phyloP scores from a whole-genome alignment of 2,329 filamentous ascomycete species.

The Hypoxylon sp. region DNA sequence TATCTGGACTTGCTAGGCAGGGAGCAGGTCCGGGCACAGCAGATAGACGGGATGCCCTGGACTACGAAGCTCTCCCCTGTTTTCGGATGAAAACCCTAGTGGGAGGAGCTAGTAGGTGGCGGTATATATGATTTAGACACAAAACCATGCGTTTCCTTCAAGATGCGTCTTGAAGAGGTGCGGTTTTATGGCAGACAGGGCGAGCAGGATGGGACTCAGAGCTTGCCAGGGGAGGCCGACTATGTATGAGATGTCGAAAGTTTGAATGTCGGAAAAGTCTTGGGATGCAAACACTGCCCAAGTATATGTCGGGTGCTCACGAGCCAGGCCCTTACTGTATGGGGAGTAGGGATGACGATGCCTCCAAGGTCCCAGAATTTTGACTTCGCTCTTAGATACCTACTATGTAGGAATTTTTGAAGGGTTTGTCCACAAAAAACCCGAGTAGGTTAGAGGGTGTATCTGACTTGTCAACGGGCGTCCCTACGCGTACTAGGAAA shows the following conservation, averaged over 20 bases:
- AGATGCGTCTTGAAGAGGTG: conserved; percentile 41
- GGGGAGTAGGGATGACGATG: conserved; percentile 51
- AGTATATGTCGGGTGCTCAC: conserved; percentile 48
- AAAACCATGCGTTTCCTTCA: conserved; percentile 39
- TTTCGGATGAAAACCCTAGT: conserved; percentile 43
- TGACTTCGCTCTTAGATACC: conserved; percentile 47
- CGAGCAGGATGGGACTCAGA: conserved; percentile 39
- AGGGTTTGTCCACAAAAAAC: conserved; percentile 49
- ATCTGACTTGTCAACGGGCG: conserved; percentile 53
- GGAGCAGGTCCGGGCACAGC: conserved; percentile 32
- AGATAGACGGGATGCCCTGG: conserved; percentile 43
- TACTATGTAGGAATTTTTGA: conserved; percentile 41
- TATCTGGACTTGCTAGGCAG: conserved; percentile 41
- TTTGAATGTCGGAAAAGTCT: conserved; percentile 45
- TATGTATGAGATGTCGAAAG: conserved; percentile 46
- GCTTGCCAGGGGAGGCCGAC: conserved; percentile 43
- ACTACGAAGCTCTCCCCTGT: conserved; percentile 38
- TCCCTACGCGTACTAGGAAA: conserved; percentile 57
- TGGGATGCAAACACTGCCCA: conserved; percentile 49
- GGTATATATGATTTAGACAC: conserved; percentile 42
- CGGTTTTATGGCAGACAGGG: conserved; percentile 41
- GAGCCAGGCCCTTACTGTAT: conserved; percentile 47
- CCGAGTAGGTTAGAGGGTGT: conserved; percentile 49
- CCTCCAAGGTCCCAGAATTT: conserved; percentile 49
- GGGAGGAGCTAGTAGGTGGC: conserved; percentile 34